Base-by-base conservation (phyloP, 1,284 basidiomycete species). In the Naganishia liquefaciens region DNA sequence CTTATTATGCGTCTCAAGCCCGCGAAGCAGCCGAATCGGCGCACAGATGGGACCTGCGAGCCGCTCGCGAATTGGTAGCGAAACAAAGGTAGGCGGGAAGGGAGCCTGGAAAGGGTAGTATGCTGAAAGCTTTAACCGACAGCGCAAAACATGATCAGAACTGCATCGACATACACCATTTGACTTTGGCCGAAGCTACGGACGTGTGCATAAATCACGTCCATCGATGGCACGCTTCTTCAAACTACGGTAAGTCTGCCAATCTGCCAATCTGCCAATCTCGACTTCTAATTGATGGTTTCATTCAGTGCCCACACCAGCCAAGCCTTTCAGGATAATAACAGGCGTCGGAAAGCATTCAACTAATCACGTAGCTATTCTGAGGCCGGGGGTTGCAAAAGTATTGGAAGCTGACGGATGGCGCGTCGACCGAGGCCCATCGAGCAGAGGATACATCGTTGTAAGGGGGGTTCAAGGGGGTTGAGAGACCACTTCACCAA, bases 271-370 rank as follows among this genome's bases (percentile, higher is more conserved):
- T 30, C 33, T 46, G 21, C 17, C 39, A 7, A 11, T 37, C 17
- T 27, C n/a, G 25, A n/a, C 43, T n/a, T 19, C 5, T 21, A 6
- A 21, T 2, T 28, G 27, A n/a, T n/a, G 30, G 9, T 28, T 6
- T 13, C 42, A n/a, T 30, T 30, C 50, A 64, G 66, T 54, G 13
- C 28, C 63, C 0, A 44, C 62, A 30, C 66, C 66, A 21, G 44
- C 57, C 19, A 68, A 62, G 44, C 58, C 66, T 2, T 68, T 68
- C 33, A 63, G 54, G 30, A 70, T 79, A 25, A 70, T 79, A 27
- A 76, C 75, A 5, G 78, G 78, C 27, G 73, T 75, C 15, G 78
- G 78, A 15, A 71, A 72, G 33, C 78, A 79, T 68, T 76, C 74
- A 17, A 72, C 70, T 0, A 74, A 75, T 19, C 55, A 71, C 10